Evolutionary conservation across 306 rosid species (phyloP).

Genomic region (Rosa rugosa): DNA sequence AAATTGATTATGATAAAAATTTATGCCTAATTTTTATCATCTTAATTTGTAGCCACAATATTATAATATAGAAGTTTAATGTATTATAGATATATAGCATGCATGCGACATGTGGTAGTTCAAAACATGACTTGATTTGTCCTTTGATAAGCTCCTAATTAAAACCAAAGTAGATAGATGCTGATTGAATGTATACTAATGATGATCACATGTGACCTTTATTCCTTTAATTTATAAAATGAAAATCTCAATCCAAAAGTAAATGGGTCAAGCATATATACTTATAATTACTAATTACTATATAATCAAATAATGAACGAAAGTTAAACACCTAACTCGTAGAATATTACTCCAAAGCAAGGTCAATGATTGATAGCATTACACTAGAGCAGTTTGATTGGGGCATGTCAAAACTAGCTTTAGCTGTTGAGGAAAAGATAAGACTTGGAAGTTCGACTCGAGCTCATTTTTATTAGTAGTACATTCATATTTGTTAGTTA

Average conservation of each 20-base stretch:
- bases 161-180: background rate
- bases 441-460: background rate
- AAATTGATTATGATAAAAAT: too few species aligned
- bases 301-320: background rate
- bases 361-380: background rate
- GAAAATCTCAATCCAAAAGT: background rate
- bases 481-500: background rate
- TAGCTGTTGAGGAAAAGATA: conserved; percentile 1
- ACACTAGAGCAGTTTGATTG: background rate
- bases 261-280: background rate
- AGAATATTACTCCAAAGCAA: background rate
- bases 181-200: background rate
- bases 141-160: background rate
- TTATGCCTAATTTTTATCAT: too few species aligned
- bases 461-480: background rate
- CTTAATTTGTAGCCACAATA: too few species aligned
- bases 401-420: background rate
- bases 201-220: background rate
- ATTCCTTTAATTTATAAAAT: background rate
- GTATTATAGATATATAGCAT: background rate
- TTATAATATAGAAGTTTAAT: background rate
- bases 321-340: background rate
- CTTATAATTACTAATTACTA: background rate
- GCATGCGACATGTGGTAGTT: background rate
- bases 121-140: background rate